Evolutionary conservation across 2,329 filamentous ascomycete species (phyloP), one percentile per base, ranked within the genome.

Genomic region (Monilinia laxa): DNA sequence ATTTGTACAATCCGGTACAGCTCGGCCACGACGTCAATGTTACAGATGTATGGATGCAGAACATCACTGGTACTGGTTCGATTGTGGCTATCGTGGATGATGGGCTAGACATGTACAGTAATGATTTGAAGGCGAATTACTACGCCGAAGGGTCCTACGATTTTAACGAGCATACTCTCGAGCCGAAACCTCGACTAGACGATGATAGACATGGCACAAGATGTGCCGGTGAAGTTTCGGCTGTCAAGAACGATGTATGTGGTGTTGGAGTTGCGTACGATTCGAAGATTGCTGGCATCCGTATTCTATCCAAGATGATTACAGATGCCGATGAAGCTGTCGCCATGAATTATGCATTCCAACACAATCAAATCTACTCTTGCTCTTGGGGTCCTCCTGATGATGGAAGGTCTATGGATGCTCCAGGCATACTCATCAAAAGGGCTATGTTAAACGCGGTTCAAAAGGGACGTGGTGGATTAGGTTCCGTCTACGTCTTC

Each of bases 371-470:
- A 68, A 98, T 99, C 68, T 99, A 97, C 80, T 99, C 95, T 0
- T 99, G 95, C 80, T 99, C 95, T 0, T 99, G 95, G 95, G 95
- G 95, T 0, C 95, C 95, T 11, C 92, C 93, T 0, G 95, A 99
- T 74, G 93, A 98, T 76, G 95, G 95, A 56, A 83, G 84, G 68
- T 93, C 92, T 31, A 99, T 99, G 95, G 94, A 98, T 73, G 92
- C 89, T 0, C 95, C 95, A 0, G 92, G 93, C 6, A 86, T 96
- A 64, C 82, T 99, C 25, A 97, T 99, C 74, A 87, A 89, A 72
- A 87, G 88, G 71, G 94, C 95, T 38, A 97, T 99, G 88, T 82
- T 97, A 62, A 95, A 95, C 73, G 94, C 92, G 45, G 85, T 97
- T 14, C 93, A 98, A 76, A 88, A 96, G 68, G 95, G 95, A 53